Conservation (phyloP, 352 stramenopile species). For the Halophytophthora batemanensis region DNA sequence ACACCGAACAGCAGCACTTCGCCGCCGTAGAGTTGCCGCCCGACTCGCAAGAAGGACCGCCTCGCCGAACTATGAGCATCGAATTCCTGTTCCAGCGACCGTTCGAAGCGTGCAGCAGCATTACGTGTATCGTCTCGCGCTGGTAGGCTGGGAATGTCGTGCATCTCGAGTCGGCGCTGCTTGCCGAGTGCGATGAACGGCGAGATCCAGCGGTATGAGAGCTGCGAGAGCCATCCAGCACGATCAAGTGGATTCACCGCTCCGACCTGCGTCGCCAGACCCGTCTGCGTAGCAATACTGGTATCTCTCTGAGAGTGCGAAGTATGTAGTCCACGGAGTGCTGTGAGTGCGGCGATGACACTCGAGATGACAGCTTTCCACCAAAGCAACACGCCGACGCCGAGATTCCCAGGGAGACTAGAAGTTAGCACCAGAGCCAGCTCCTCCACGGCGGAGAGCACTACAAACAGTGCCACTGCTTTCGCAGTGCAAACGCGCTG, state of each 20-base stretch:
- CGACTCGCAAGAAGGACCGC: conserved; percentile 48
- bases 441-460: conserved; percentile 15
- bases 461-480: conserved; percentile 22
- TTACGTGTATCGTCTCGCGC: conserved; percentile 39
- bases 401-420: background rate
- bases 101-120: conserved; percentile 42
- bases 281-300: background rate
- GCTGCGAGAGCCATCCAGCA: conserved; percentile 46
- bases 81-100: conserved; percentile 38
- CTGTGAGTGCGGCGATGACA: conserved; percentile 2
- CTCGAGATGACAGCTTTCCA: conserved; percentile 7
- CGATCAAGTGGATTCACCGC: conserved; percentile 47
- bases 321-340: conserved; percentile 11
- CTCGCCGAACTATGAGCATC: conserved; percentile 24
- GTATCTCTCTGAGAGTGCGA: conserved; percentile 1
- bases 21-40: conserved; percentile 45
- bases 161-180: conserved; percentile 50
- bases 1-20: conserved; percentile 55
- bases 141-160: conserved; percentile 58
- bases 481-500: conserved; percentile 14
- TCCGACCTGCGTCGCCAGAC: background rate
- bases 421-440: conserved; percentile 1
- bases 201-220: conserved; percentile 71
- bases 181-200: conserved; percentile 56
- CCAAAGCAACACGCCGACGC: conserved; percentile 6